Evolutionary conservation across 176 grass and related monocot species (phyloP), one percentile per base, ranked within the genome.

Genomic region (Triticum dicoccoides): DNA sequence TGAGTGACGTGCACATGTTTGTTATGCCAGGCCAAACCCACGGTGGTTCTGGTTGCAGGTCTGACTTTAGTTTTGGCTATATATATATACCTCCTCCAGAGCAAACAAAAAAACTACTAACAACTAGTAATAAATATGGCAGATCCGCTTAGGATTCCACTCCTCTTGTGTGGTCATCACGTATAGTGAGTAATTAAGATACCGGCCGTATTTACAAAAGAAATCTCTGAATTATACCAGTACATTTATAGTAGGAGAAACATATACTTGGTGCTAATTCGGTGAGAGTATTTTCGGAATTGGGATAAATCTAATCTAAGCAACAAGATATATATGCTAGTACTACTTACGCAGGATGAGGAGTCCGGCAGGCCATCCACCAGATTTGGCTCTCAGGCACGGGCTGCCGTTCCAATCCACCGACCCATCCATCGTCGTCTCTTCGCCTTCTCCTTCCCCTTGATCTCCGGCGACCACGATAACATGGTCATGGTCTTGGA

Each of bases 381-480:
- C 91, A 9, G 88, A 88, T 76, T 76, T 88, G 47, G 9, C 61
- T 79, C 85, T 84, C 18, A 88, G 23, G 29, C 84, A 85, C 14
- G 44, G 88, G 12, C 72, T 80, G 73, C 88, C 88, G n/a, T 27
- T 82, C 91, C 85, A 88, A 83, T 90, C 82, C 23, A 90, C 88
- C 1, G 91, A 90, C 45, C 88, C 91, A 74, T 93, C 91, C 58
- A 0, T 11, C 4, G 87, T 89, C 78, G 2, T 34, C 78, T 69
- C 66, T 8, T 69, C 66, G 6, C 15, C 54, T 58, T 21, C 54
- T 21, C 18, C 54, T 58, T 58, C 54, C 2, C 6, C 54, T 35
- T 44, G 41, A 42, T 69, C 14, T 35, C 17, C 66, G 33, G 30
- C 66, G 8, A 18, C 8, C 15, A 69, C 32, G 34, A 37, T 69